Percentiles rank a stretch among this genome's conserved stretches.
Conservation (phyloP, 768 basidiomycete species). For the Trametes punicea region DNA sequence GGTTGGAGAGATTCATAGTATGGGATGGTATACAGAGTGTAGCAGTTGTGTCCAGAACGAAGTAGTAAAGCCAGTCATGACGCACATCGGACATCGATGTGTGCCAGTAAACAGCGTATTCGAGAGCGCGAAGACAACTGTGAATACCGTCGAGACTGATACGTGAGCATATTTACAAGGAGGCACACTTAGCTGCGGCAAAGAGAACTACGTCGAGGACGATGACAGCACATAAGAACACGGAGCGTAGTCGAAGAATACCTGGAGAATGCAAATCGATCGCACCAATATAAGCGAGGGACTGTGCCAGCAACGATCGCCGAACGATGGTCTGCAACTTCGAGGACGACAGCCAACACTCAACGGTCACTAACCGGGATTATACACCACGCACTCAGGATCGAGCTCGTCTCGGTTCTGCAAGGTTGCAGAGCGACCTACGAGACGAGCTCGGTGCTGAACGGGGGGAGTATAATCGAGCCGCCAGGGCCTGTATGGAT, state of each 20-base stretch:
- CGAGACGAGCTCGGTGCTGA: not conserved
- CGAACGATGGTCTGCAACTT: slow-evolving; percentile 1
- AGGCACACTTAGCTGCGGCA: not conserved
- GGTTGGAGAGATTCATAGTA: slow-evolving; percentile 9
- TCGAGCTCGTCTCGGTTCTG: not conserved
- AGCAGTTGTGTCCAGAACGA: not conserved
- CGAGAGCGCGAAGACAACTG: not conserved
- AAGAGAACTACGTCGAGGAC: not conserved
- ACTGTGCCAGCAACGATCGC: slow-evolving; percentile 1
- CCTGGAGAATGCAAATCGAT: not conserved
- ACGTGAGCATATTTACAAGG: too few relatives aligned
- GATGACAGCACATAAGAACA: not conserved
- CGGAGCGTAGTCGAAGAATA: too few relatives aligned
- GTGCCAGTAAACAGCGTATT: slow-evolving; percentile 9
- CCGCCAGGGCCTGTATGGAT: too few relatives aligned
- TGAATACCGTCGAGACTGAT: slow-evolving; percentile 10
- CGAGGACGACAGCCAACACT: not conserved
- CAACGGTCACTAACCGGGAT: not conserved
- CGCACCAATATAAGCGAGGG: not conserved
- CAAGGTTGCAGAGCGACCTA: too few relatives aligned
- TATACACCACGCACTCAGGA: not conserved
- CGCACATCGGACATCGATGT: not conserved
- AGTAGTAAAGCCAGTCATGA: not conserved
- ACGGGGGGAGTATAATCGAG: not conserved
- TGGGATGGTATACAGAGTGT: slow-evolving; percentile 22